Base-by-base conservation (phyloP, 2,329 filamentous ascomycete genomes). In the Pestalotiopsis sp. region DNA sequence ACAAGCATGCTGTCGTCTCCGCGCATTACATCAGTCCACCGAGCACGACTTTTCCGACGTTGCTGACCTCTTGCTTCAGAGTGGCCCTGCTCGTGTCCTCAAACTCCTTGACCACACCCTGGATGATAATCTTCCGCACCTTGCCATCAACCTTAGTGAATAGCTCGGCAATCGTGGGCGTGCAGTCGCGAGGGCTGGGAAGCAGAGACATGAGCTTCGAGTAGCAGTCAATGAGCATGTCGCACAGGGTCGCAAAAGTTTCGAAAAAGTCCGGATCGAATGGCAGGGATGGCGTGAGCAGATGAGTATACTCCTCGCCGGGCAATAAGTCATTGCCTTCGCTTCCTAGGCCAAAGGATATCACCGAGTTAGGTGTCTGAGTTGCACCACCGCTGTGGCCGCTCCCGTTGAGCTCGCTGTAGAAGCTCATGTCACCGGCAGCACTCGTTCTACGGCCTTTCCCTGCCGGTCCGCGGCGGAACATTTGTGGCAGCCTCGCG, bases 201-300 rank as follows among this genome's bases (percentile, higher is more conserved):
- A 98, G 84, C 69, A 99, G 84, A 58, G 85, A 86, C 75, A 97
- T 84, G 36, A 99, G 89, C 67, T 91, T 89, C 45, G 90, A 90
- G 81, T 99, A 99, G 76, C 91, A 93, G 79, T 98, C 96, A 75
- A 98, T 97, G 70, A 99, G 83, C 3, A 97, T 93, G 78, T 99
- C 96, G 82, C 96, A 98, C 6, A 99, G 86, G 13, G 96, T 98
- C 14, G 94, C 92, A 82, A 98, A 98, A 0, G 95, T 98, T 82
- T 97, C 94, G 80, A 95, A 96, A 76, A 97, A 99, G 80, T 99
- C 96, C 0, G 96, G 96, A 72, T 98, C 95, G 77, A 99, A 99
- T 0, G 96, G 96, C 62, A 99, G 83, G 17, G 91, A 92, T 0
- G 96, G 96, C n/a, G 95, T 98, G 23, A 98, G 86, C 1, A 99